These are phyloP conservation scores for Letharia columbiana DNA, from an alignment of 495 filamentous ascomycete genomes.

Conservation along the genomic window DNA sequence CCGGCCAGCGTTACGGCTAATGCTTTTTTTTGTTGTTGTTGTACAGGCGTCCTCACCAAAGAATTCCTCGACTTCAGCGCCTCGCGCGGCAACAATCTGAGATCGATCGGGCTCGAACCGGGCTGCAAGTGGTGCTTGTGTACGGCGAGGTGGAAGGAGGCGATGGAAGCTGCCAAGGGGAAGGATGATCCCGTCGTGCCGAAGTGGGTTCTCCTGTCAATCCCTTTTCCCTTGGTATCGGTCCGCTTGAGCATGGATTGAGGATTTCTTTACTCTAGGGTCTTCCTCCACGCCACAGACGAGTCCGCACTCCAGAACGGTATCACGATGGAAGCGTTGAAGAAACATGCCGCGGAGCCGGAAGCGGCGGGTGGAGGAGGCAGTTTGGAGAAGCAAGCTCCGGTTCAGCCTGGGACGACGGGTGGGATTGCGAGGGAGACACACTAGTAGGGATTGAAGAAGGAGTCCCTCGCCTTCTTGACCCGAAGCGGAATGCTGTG, in stretches of 20 bases:
- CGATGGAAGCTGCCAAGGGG: slow-evolving; percentile 34
- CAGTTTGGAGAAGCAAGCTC: slow-evolving; percentile 19
- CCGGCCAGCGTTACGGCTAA: background rate
- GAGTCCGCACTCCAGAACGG: slow-evolving; percentile 26
- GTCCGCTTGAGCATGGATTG: background rate
- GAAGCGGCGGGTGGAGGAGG: slow-evolving; percentile 21
- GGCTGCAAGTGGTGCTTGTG: slow-evolving; percentile 56
- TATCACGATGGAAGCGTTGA: slow-evolving; percentile 25
- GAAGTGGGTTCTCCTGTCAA: slow-evolving; percentile 16
- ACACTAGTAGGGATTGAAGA: slow-evolving; percentile 15
- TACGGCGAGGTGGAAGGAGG: slow-evolving; percentile 36
- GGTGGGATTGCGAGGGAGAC: slow-evolving; percentile 24
- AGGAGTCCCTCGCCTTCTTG: background rate
- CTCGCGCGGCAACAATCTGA: slow-evolving; percentile 49
- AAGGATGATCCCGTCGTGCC: slow-evolving; percentile 29
- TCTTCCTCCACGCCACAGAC: slow-evolving; percentile 28
- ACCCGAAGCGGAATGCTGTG: background rate
- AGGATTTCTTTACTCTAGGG: slow-evolving; percentile 3
- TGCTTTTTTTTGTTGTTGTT: background rate
- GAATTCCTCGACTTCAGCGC: slow-evolving; percentile 54
- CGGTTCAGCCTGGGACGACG: slow-evolving; percentile 19
- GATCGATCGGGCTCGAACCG: slow-evolving; percentile 40
- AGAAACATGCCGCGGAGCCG: slow-evolving; percentile 26
- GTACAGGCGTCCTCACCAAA: slow-evolving; percentile 41
- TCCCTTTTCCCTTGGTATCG: background rate